Percentiles rank a stretch among this genome's conserved stretches.
phyloP scores from a whole-genome alignment of 495 filamentous ascomycete genomes.

The Penicillium antarcticum region DNA sequence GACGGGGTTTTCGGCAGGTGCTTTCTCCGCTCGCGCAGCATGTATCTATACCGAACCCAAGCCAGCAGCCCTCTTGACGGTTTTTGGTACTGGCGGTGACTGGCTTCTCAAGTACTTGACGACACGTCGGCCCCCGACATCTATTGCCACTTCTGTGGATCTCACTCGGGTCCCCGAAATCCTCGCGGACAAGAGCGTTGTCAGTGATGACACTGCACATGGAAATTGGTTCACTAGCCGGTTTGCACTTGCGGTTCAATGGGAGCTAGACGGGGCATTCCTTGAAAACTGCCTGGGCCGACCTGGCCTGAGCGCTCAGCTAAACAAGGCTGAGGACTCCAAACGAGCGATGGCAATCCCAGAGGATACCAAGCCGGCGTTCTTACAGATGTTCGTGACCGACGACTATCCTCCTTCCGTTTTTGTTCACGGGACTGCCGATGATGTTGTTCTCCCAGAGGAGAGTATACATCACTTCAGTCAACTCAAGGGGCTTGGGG shows the following conservation, averaged over 20 bases:
- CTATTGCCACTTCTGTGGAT: conserved; percentile 13
- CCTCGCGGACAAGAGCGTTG: conserved; percentile 6
- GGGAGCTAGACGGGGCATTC: conserved; percentile 17
- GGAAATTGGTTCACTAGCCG: background rate
- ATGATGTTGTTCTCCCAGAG: conserved; percentile 24
- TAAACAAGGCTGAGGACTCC: conserved; percentile 8
- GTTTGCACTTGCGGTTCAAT: conserved; percentile 13
- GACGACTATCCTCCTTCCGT: conserved; percentile 27
- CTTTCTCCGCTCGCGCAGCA: conserved; percentile 33
- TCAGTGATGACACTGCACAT: conserved; percentile 16
- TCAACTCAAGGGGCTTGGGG: conserved; percentile 10
- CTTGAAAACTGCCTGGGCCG: conserved; percentile 13
- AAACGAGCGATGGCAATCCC: conserved; percentile 16
- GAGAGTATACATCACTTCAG: conserved; percentile 23
- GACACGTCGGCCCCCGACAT: conserved; percentile 6
- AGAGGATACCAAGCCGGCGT: conserved; percentile 13
- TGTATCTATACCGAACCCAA: conserved; percentile 30
- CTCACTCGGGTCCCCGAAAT: conserved; percentile 7
- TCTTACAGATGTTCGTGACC: conserved; percentile 30
- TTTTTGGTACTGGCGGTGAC: conserved; percentile 31
- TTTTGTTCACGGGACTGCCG: conserved; percentile 29
- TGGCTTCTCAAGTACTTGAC: conserved; percentile 28
- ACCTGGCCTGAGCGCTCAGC: conserved; percentile 10
- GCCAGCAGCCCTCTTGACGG: conserved; percentile 26
- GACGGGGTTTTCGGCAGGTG: conserved; percentile 35